Evolutionary conservation across 2,329 filamentous ascomycete genomes (phyloP), one percentile per base, ranked within the genome.

Genomic region (Aspergillus ruber): DNA sequence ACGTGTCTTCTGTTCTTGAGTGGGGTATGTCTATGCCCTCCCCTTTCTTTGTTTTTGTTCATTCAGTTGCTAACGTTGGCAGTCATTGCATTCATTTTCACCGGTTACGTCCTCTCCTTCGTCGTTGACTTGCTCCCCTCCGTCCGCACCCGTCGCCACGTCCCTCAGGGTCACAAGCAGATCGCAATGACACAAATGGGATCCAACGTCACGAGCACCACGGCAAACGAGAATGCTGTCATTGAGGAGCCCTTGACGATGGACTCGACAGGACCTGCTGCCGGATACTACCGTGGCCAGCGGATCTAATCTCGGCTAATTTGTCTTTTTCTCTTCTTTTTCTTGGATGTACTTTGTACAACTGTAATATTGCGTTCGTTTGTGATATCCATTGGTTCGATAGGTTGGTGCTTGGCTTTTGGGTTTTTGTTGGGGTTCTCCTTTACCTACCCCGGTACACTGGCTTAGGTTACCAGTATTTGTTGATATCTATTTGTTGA

Each of bases 71-170:
- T 39, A 18, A 39, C 17, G 17, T 6, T 13, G n/a, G 17, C 46
- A 67, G 64, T 81, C 50, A 82, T 96, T 54, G 81, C 89, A 27
- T 83, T 95, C 62, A 76, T 95, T 62, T 96, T 90, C 72, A 88
- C 86, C 45, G 85, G 90, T 62, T 97, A 95, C 71, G 77, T 94
- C 51, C 79, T 91, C 53, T 89, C 85, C 51, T 97, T 95, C 74
- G 79, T 85, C 61, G 77, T 96, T 64, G 91, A 98, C 70, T 81
- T 98, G 43, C 77, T 87, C 54, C 93, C 93, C 0, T 88, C 88
- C 9, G 74, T 86, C 2, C 74, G 79, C 52, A 86, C 82, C 9
- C 81, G 78, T 54, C 64, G 72, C 55, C 69, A 69, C 44, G 48
- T 71, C 4, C 70, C 71, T 0, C 71, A 74, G 45, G 71, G 70